Evolutionary conservation across 306 rosid genomes (phyloP), one percentile per base, ranked within the genome.

Genomic region (Cercis canadensis): DNA sequence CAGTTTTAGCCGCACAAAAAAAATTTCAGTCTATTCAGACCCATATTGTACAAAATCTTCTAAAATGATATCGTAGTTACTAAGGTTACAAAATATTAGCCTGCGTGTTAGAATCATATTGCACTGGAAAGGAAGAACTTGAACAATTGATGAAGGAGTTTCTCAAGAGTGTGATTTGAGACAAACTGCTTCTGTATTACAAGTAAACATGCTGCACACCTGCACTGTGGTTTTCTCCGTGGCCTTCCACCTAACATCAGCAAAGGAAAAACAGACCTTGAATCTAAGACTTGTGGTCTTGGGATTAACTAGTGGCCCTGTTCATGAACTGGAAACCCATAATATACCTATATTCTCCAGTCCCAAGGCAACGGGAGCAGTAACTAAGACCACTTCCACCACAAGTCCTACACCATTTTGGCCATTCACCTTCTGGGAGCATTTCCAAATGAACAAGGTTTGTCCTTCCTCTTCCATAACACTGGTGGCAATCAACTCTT

Each of bases 391-490:
- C 97, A 24, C 97, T 88, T 72, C 96, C 97, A 11, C 96, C 88
- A 55, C 98, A 94, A 62, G 84, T 80, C 69, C 75, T 79, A 77
- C 98, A 94, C 98, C 97, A 94, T 70, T 82, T 83, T 32, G 98
- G 98, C 98, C 98, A 94, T 74, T 94, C 89, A 10, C 98, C 97
- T 80, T 89, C 85, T 2, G 97, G 95, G 39, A 94, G 97, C 89
- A 94, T 83, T 80, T 79, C 81, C 57, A 86, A 53, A 54, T 86
- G 81, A 56, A 79, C 82, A 65, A 32, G 73, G 63, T 90, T 94
- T 45, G 88, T 90, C 88, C 98, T 85, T 60, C 97, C 98, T 79
- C 47, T 86, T 72, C 97, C 98, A 36, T 7, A 33, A 70, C 98
- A 93, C 32, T 76, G 56, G 52, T 83, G 83, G 76, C 98, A 94